Conservation (phyloP, 2,329 filamentous ascomycete species). For the Lachnellula arida region DNA sequence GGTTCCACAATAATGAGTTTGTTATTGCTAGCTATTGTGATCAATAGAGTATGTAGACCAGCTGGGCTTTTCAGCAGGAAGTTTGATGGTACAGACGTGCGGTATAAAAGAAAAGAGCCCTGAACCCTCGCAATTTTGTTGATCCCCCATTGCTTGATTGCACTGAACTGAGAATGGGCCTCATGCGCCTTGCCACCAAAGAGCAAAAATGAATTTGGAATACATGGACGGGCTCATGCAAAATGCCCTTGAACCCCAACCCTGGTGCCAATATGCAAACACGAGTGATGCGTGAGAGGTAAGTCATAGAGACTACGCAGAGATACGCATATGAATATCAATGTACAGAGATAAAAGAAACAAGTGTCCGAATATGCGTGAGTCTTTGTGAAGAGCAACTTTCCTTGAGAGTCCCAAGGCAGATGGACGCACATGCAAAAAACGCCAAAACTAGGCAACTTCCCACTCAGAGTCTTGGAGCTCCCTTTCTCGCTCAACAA, state of each 20-base stretch:
- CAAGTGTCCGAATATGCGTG: not conserved
- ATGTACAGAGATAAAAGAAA: slow-evolving; percentile 21
- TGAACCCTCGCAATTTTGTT: slow-evolving; percentile 18
- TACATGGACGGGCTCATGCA: slow-evolving; percentile 20
- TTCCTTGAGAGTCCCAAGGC: not conserved
- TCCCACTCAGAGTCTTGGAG: slow-evolving; percentile 31
- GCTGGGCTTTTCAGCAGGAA: not conserved
- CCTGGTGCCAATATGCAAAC: slow-evolving; percentile 20
- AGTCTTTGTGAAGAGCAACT: not conserved
- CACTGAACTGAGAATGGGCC: slow-evolving; percentile 11
- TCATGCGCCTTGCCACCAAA: slow-evolving; percentile 22
- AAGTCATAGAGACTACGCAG: slow-evolving; percentile 4
- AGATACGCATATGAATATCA: slow-evolving; percentile 9
- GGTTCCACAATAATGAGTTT: not conserved
- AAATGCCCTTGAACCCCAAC: slow-evolving; percentile 14
- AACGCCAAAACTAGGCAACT: slow-evolving; percentile 22
- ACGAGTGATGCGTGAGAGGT: slow-evolving; percentile 4
- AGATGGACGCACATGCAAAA: not conserved
- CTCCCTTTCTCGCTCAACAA: slow-evolving; percentile 19
- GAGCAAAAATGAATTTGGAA: slow-evolving; percentile 13
- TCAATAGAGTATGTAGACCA: not conserved
- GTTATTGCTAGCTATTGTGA: not conserved
- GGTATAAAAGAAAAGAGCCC: slow-evolving; percentile 8
- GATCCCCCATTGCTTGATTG: slow-evolving; percentile 5
- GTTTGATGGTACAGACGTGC: slow-evolving; percentile 9